phyloP scores from a whole-genome alignment of 164 flowering plant genomes.

The Akebia trifoliata region DNA sequence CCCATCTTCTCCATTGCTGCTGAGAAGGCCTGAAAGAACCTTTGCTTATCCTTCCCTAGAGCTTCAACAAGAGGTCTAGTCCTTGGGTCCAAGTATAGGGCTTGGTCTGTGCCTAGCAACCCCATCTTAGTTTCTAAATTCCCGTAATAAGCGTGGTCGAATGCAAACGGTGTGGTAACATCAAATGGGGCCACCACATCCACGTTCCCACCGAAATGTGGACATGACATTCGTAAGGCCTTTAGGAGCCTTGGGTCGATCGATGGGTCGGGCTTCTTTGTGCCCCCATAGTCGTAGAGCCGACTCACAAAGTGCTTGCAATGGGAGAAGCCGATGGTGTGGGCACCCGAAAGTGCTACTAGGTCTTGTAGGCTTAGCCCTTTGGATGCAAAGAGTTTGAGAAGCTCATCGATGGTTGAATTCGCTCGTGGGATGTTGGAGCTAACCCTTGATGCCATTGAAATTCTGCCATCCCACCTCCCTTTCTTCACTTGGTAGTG shows the following conservation, averaged over 20 bases:
- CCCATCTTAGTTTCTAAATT: conserved; percentile 67
- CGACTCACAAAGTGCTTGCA: conserved; percentile 53
- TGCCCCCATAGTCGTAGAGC: conserved; percentile 52
- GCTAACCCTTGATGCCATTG: conserved; percentile 53
- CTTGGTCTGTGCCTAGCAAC: conserved; percentile 68
- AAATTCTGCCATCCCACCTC: conserved; percentile 69
- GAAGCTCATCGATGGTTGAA: conserved; percentile 54
- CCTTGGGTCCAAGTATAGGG: conserved; percentile 56
- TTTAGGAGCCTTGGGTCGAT: conserved; percentile 64
- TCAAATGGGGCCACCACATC: conserved; percentile 71
- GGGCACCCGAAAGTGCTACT: conserved; percentile 89
- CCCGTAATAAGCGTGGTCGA: conserved; percentile 67
- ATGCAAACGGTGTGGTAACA: conserved; percentile 67
- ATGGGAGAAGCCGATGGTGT: conserved; percentile 83
- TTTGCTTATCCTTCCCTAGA: conserved; percentile 54
- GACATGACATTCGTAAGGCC: conserved; percentile 69
- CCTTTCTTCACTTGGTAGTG: conserved; percentile 80
- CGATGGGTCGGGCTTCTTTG: conserved; percentile 55
- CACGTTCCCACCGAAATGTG: conserved; percentile 50
- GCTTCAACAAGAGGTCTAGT: conserved; percentile 53
- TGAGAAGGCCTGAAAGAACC: conserved; percentile 66
- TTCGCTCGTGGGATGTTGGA: conserved; percentile 63
- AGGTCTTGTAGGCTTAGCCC: conserved; percentile 65
- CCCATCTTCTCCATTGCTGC: conserved; percentile 91
- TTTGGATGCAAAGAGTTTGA: conserved; percentile 64